Evolutionary conservation across 345 rosid genomes (phyloP), one percentile per base, ranked within the genome.

Genomic region (Jatropha curcas): DNA sequence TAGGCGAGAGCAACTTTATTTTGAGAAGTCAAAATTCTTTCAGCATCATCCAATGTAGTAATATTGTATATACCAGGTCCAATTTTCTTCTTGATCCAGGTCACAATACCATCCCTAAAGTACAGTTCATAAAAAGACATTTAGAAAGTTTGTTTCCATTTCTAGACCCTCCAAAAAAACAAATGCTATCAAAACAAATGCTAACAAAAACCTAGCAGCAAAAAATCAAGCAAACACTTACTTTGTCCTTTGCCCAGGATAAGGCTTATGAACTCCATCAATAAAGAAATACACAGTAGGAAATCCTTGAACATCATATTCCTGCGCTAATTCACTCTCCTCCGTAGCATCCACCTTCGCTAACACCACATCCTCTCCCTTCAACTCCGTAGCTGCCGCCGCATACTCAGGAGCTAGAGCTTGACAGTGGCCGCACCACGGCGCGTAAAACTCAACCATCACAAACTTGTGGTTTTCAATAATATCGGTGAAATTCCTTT

Each of bases 361-460:
- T 86, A 96, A 72, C 71, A 73, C 87, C 58, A 93, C 97, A 28
- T 81, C 90, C 63, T 84, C 86, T 5, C 50, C 77, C 57, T 91
- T 96, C 27, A 96, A 81, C 77, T 88, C 97, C 34, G 99, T 88
- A n/a, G 98, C 99, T 0, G 98, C 98, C 25, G 99, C 97, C 8
- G 98, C 97, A 20, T 93, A 96, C 74, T 96, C 99, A 16, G 99
- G 99, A 74, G 99, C 98, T 65, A 95, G 81, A 41, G 97, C 80
- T 80, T 95, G 96, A 74, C 99, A 95, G 67, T 95, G 98, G 2
- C 99, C 99, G 60, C 99, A 96, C 99, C 99, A 96, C 6, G 99
- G 96, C 12, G 99, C 98, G 81, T 96, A 96, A 82, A 96, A 96
- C 72, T 96, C 98, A 22, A 96, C 96, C 98, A 96, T 83, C 24